Evolutionary conservation across 306 rosid species (phyloP).

Genomic region (Benincasa hispida): DNA sequence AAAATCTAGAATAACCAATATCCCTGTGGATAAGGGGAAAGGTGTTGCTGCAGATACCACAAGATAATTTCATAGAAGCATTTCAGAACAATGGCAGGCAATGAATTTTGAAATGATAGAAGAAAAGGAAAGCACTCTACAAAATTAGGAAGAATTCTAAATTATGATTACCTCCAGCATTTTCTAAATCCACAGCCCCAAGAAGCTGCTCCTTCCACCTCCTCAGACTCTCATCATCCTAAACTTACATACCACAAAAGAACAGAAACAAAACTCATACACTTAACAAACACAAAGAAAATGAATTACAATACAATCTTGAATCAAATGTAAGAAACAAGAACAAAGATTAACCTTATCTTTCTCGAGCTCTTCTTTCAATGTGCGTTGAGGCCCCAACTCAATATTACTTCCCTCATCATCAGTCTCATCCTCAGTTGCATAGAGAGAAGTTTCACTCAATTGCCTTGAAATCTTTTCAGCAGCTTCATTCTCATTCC

Average conservation of each 20-base stretch:
- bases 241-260: neutral
- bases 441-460: slow-evolving; percentile 21
- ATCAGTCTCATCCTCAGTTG: slow-evolving; percentile 30
- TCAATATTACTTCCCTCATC: slow-evolving; percentile 26
- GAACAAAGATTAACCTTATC: slow-evolving; percentile 24
- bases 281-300: neutral
- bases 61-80: neutral
- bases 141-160: neutral
- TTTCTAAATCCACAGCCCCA: slow-evolving; percentile 39
- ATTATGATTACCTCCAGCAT: slow-evolving; percentile 23
- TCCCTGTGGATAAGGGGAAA: neutral
- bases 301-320: neutral
- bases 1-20: neutral
- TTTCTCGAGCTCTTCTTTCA: slow-evolving; percentile 40
- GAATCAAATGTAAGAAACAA: neutral
- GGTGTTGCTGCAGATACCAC: neutral
- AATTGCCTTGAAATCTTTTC: slow-evolving; percentile 12
- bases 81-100: neutral
- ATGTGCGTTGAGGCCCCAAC: slow-evolving; percentile 42
- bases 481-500: slow-evolving; percentile 7
- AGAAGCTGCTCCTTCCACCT: slow-evolving; percentile 53
- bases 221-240: slow-evolving; percentile 49
- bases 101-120: neutral
- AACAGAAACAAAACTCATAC: neutral
- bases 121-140: no score